Conservation (phyloP, 1,139 yeast species). For the Kodamaea sp. region DNA sequence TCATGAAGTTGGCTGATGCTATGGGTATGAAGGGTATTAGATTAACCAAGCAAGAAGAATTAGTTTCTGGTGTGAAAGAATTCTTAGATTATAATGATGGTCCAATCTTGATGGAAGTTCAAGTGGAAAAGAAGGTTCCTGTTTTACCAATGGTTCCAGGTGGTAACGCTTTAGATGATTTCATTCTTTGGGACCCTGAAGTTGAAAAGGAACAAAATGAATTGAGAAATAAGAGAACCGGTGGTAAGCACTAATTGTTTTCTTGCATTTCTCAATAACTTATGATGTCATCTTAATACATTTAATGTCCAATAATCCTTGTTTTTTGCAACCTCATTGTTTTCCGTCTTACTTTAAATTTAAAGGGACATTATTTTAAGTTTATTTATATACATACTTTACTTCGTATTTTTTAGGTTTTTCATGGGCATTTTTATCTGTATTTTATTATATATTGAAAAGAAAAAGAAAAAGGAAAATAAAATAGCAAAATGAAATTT, state of each 20-base stretch:
- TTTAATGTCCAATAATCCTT: too few relatives aligned
- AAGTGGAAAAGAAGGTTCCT: conserved; percentile 93
- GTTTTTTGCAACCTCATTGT: too few relatives aligned
- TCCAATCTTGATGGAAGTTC: conserved; percentile 86
- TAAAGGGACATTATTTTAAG: too few relatives aligned
- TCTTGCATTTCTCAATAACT: too few relatives aligned
- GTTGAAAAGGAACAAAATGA: conserved; percentile 71
- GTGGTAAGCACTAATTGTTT: conserved; percentile 44
- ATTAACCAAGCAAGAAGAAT: conserved; percentile 63
- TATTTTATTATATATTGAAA: too few relatives aligned
- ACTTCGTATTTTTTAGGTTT: too few relatives aligned
- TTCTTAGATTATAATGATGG: conserved; percentile 71
- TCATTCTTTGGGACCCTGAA: conserved; percentile 78
- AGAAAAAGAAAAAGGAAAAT: too few relatives aligned
- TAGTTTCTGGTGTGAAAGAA: conserved; percentile 49
- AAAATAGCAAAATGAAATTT: too few relatives aligned
- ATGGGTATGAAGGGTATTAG: conserved; percentile 88
- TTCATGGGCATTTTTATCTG: too few relatives aligned
- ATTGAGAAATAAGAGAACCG: conserved; percentile 58
- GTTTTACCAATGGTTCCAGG: conserved; percentile 98
- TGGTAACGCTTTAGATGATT: conserved; percentile 92
- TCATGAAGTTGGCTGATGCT: conserved; percentile 87
- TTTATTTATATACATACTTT: too few relatives aligned
- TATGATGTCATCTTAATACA: too few relatives aligned
- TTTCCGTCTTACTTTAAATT: too few relatives aligned